A percentile compares a stretch with the other conserved stretches of the same genome.
These are phyloP conservation scores for Tillandsia fasciculata DNA, from an alignment of 176 grass and related monocot species.

Conservation along the genomic window DNA sequence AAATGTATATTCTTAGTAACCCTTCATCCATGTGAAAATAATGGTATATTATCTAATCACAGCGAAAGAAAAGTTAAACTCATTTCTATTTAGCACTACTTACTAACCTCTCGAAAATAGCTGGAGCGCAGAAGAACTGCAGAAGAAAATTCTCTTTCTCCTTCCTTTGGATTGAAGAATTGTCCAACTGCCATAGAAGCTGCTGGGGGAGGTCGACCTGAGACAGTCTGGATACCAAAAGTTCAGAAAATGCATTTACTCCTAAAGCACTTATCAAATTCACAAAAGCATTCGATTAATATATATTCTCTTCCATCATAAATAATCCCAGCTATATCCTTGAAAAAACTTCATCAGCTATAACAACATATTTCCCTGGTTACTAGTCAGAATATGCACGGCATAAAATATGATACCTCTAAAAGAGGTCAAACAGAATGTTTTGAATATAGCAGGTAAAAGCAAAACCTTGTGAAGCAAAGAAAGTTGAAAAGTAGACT, in stretches of 20 bases:
- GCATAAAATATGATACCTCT: neutral
- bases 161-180: constrained; percentile 85
- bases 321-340: neutral
- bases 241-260: constrained; percentile 25
- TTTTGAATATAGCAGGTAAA: too few relatives aligned
- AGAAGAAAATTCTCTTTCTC: constrained; percentile 46
- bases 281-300: neutral
- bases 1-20: constrained; percentile 3
- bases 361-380: neutral
- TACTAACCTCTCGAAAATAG: constrained; percentile 53
- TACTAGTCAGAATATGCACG: neutral
- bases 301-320: neutral
- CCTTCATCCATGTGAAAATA: neutral
- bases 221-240: constrained; percentile 68
- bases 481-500: constrained; percentile 24
- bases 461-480: constrained; percentile 15
- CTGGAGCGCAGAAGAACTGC: constrained; percentile 44
- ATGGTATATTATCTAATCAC: neutral
- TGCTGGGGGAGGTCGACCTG: constrained; percentile 87
- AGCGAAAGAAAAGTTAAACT: neutral
- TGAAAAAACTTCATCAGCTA: neutral
- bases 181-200: constrained; percentile 97
- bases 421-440: neutral
- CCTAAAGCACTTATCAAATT: constrained; percentile 7
- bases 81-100: constrained; percentile 5